Evolutionary conservation across 495 filamentous ascomycete species (phyloP), one percentile per base, ranked within the genome.

Genomic region (Hypoxylon trugodes): DNA sequence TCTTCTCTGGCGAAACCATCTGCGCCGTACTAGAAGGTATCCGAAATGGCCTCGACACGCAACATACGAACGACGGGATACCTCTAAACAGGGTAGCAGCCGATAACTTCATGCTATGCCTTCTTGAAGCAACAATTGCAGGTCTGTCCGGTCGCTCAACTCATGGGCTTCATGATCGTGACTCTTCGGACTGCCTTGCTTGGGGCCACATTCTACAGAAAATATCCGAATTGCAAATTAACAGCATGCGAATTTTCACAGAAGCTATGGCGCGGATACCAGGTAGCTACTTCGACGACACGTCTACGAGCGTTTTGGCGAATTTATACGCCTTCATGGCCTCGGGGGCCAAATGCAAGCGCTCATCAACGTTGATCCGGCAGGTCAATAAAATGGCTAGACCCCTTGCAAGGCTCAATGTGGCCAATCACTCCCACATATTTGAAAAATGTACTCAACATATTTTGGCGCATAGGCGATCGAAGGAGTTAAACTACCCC

Each of bases 301-400:
- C 61, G 22, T 50, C 53, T 9, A 3, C 41, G 24, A 55, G 50
- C 12, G 61, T 68, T 4, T 6, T 52, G 18, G 49, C 33, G 46
- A 68, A 68, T 12, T 13, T 73, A 15, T 32, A 28, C 33, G 6
- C 32, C 6, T 68, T 68, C 10, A 33, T 37, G 21, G 58, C 45
- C 36, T 50, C 59, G 1, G 45, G 47, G 15, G 12, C 5, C 28
- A 26, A 5, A 1, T 5, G 2, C 1, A 33, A 19, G 2, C 54
- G 19, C 18, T 40, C 47, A 21, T 22, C 28, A 16, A n/a, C n/a
- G n/a, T 1, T 59, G 3, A 18, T 38, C 24, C 70, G 61, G 42
- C 70, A 70, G 46, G 54, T 43, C 32, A 48, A 28, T 9, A 68
- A 68, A 46, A 70, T 70, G 50, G 68, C 60, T 8, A n/a, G 13